Percentiles rank a stretch among this genome's conserved stretches.
Conservation (phyloP, 169 alveolate genomes). For the Neospora caninum region DNA sequence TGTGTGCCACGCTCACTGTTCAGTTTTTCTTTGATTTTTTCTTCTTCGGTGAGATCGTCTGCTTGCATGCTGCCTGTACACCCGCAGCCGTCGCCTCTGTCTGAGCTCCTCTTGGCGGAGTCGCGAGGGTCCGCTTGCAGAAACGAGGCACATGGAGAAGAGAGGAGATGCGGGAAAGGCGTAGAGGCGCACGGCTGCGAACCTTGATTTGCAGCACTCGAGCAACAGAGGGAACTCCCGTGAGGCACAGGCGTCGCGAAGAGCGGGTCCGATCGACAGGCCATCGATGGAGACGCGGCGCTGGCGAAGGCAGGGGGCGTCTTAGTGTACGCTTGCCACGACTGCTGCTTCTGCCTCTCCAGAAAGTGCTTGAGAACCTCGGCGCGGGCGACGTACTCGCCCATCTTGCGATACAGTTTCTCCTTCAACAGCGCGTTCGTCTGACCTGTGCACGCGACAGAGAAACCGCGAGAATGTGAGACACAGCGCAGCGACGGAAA, state of each 20-base stretch:
- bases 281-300: conserved; percentile 36
- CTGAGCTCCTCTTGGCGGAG: background rate
- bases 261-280: conserved; percentile 29
- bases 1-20: conserved; percentile 45
- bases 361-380: conserved; percentile 68
- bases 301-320: background rate
- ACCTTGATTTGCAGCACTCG: background rate
- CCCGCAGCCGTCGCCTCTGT: background rate
- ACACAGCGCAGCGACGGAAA: too few relatives aligned
- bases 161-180: background rate
- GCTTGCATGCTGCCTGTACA: conserved; percentile 17
- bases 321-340: background rate
- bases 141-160: background rate
- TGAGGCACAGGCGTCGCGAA: background rate
- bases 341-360: conserved; percentile 1
- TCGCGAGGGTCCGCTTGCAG: background rate
- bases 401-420: conserved; percentile 67
- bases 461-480: background rate
- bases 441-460: conserved; percentile 42
- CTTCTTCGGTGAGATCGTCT: conserved; percentile 67
- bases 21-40: conserved; percentile 62
- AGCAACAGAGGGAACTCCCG: background rate
- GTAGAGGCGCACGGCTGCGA: background rate
- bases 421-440: conserved; percentile 66
- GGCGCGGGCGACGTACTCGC: conserved; percentile 72